Base-by-base conservation (phyloP, 345 rosid genomes). In the Hevea brasiliensis region DNA sequence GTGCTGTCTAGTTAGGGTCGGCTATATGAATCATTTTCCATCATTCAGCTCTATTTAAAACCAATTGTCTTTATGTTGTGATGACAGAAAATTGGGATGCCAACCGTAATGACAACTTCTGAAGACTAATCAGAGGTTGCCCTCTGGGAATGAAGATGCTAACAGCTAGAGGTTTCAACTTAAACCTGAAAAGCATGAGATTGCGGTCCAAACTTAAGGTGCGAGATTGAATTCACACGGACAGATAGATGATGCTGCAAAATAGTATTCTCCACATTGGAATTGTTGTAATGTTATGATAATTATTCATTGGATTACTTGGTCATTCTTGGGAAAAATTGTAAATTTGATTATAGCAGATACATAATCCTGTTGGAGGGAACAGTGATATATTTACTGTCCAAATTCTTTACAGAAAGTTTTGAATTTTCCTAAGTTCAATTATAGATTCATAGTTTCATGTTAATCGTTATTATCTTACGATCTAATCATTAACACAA, bases 1-100 rank as follows among this genome's bases (percentile, higher is more conserved):
- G 1, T 61, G 61, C 14, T 40, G 13, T n/a, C n/a, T n/a, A n/a
- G n/a, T n/a, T n/a, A n/a, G n/a, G n/a, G n/a, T n/a, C n/a, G n/a
- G n/a, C n/a, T n/a, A n/a, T n/a, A n/a, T n/a, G n/a, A n/a, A n/a
- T n/a, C n/a, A n/a, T n/a, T n/a, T n/a, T n/a, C n/a, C n/a, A n/a
- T n/a, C n/a, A n/a, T n/a, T n/a, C n/a, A n/a, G n/a, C n/a, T n/a
- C n/a, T n/a, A n/a, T n/a, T n/a, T n/a, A n/a, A n/a, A n/a, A n/a
- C n/a, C n/a, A n/a, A n/a, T 32, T 32, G 37, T 32, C 37, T 32
- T 4, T n/a, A n/a, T n/a, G n/a, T n/a, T n/a, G 54, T 54, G 20
- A 26, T 41, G 65, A 71, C 82, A 86, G 89, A 81, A 76, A 78
- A 56, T 44, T 18, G 70, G 72, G 41, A 51, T 51, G 59, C 62